A percentile compares a stretch with the other conserved stretches of the same genome.
These are phyloP conservation scores for Fusarium hainanense DNA, from an alignment of 2,329 filamentous ascomycete species.

Conservation along the genomic window DNA sequence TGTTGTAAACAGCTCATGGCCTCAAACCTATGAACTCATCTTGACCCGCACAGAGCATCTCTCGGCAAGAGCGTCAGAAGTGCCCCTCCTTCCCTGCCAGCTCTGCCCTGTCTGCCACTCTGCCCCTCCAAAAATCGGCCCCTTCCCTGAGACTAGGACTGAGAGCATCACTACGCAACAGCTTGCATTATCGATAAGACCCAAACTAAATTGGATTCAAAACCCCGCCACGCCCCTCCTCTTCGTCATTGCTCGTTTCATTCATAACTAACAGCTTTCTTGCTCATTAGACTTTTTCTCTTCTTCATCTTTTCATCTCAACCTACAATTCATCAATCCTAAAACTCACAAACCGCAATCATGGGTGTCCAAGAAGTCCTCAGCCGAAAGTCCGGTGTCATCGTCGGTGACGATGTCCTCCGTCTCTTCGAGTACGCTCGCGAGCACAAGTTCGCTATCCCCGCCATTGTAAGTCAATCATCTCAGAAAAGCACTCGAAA, in stretches of 20 bases:
- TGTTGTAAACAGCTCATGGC: slow-evolving; percentile 42
- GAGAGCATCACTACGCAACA: slow-evolving; percentile 10
- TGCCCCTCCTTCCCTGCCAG: slow-evolving; percentile 26
- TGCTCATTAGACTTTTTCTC: slow-evolving; percentile 39
- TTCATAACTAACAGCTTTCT: slow-evolving; percentile 42
- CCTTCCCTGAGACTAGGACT: neutral
- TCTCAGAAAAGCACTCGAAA: neutral
- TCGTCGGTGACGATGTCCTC: slow-evolving; percentile 65
- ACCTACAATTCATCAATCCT: slow-evolving; percentile 29
- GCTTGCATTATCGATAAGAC: slow-evolving; percentile 44
- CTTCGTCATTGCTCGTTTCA: slow-evolving; percentile 38
- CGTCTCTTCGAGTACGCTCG: slow-evolving; percentile 89
- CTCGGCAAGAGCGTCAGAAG: slow-evolving; percentile 31
- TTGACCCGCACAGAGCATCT: slow-evolving; percentile 36
- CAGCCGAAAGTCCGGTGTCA: slow-evolving; percentile 65
- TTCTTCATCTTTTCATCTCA: slow-evolving; percentile 28
- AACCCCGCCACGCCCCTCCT: slow-evolving; percentile 43
- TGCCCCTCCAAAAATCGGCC: slow-evolving; percentile 29
- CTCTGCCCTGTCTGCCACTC: slow-evolving; percentile 29
- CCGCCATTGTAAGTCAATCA: slow-evolving; percentile 69
- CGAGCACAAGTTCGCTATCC: slow-evolving; percentile 88
- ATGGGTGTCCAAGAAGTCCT: slow-evolving; percentile 58
- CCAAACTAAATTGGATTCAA: slow-evolving; percentile 35
- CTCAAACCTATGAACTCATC: slow-evolving; percentile 41
- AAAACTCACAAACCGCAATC: slow-evolving; percentile 44